phyloP scores from a whole-genome alignment of 2,329 filamentous ascomycete genomes.

The Alternaria sp. region DNA sequence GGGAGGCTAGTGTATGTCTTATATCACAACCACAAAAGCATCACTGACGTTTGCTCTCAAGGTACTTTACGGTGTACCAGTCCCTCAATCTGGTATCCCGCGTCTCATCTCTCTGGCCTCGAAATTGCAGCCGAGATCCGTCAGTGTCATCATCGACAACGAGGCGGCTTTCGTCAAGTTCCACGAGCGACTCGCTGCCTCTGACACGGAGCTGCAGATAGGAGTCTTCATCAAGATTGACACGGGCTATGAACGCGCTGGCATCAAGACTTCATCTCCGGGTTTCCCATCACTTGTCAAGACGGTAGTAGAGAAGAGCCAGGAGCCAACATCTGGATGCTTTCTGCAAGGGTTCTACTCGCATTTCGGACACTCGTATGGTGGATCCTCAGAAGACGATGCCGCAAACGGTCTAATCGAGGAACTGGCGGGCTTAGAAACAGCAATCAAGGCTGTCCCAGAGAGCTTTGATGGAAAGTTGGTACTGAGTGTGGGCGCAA shows the following conservation, averaged over 20 bases:
- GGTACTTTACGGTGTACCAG: constrained; percentile 75
- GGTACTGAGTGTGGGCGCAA: constrained; percentile 75
- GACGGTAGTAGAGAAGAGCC: constrained; percentile 48
- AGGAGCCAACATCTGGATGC: constrained; percentile 15
- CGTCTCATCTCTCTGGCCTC: constrained; percentile 65
- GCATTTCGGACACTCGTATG: constrained; percentile 77
- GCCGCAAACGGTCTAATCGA: constrained; percentile 65
- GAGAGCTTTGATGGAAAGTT: constrained; percentile 42
- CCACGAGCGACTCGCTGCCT: constrained; percentile 42
- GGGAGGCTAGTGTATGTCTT: constrained; percentile 63
- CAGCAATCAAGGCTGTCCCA: constrained; percentile 53
- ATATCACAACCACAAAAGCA: not conserved
- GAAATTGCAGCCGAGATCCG: constrained; percentile 58
- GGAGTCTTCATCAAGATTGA: constrained; percentile 76
- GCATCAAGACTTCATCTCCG: constrained; percentile 61
- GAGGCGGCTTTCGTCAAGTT: constrained; percentile 54
- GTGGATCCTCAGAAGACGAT: constrained; percentile 59
- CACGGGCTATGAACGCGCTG: constrained; percentile 74
- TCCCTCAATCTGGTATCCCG: constrained; percentile 65
- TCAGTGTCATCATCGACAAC: constrained; percentile 75
- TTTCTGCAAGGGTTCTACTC: constrained; percentile 71
- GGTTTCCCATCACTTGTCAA: constrained; percentile 57
- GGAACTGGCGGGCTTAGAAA: constrained; percentile 64
- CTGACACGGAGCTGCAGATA: constrained; percentile 45
- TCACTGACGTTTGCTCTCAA: constrained; percentile 28